Percentiles rank a stretch among this genome's conserved stretches.
Evolutionary conservation across 129 eudicot genomes (phyloP).

Genomic region (Flaveria linearis): DNA sequence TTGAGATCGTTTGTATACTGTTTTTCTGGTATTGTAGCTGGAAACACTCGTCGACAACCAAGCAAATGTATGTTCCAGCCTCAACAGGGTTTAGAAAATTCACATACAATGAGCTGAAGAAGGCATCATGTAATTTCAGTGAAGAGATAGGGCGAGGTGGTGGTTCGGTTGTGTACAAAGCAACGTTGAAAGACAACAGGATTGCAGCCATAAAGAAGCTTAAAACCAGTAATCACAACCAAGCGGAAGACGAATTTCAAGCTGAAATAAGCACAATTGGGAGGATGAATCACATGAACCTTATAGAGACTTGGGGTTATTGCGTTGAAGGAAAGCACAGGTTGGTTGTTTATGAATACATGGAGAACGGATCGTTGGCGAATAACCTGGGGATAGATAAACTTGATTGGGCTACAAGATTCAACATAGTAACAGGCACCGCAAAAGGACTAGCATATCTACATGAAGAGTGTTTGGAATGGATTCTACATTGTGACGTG

Average conservation of each 20-base stretch:
- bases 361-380: conserved; percentile 38
- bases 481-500: conserved; percentile 31
- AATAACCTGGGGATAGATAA: conserved; percentile 7
- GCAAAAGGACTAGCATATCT: conserved; percentile 31
- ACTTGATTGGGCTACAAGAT: conserved; percentile 30
- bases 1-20: conserved; percentile 22
- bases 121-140: conserved; percentile 34
- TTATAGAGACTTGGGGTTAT: conserved; percentile 40
- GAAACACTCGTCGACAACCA: conserved; percentile 9
- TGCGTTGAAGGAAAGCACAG: conserved; percentile 32
- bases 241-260: conserved; percentile 38
- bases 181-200: conserved; percentile 30
- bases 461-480: conserved; percentile 32
- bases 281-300: conserved; percentile 38
- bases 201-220: conserved; percentile 41
- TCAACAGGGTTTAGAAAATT: conserved; percentile 33
- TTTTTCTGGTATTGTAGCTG: conserved; percentile 22
- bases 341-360: conserved; percentile 30
- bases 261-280: conserved; percentile 39
- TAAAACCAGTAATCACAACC: conserved; percentile 1
- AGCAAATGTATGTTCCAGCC: conserved; percentile 27
- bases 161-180: conserved; percentile 37
- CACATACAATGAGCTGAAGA: conserved; percentile 34
- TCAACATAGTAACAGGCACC: conserved; percentile 16
- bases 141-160: conserved; percentile 50